Evolutionary conservation across 1,139 yeast species (phyloP), one percentile per base, ranked within the genome.

Genomic region (Kluyveromyces sp.): DNA sequence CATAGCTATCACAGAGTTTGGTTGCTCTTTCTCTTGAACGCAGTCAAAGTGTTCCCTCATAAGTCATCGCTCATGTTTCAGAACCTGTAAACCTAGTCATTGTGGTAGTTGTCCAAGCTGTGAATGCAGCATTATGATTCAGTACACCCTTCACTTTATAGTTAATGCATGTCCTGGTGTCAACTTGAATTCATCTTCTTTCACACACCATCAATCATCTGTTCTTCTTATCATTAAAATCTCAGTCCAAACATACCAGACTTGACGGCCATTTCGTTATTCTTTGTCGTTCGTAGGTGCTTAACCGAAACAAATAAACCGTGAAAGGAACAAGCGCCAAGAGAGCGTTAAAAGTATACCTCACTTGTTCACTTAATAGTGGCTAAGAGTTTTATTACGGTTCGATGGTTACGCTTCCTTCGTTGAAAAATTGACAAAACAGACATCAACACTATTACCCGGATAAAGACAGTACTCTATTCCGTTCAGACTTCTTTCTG

Each of bases 261-360:
- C 53, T 57, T 58, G 47, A 54, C 59, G 52, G 61, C 60, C 61
- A 57, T 57, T 47, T 56, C 54, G 48, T 46, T 42, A 43, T 38
- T 45, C 49, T 49, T 46, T 46, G 36, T 43, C 36, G 44, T 42
- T 46, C 46, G 46, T 40, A 19, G 16, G 9, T 13, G 28, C 16
- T 29, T 3, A 11, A 9, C 2, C 18, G 12, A n/a, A 13, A 13
- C 4, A 19, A n/a, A 30, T 6, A 8, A 30, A 30, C 16, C 33
- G 16, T 30, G 8, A n/a, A 12, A 30, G 7, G 7, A 12, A 8
- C 33, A 30, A 30, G 7, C 7, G 13, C 29, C 13, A 30, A 30
- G 9, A 22, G 26, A 6, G 26, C 26, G 6, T 22, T 9, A 6
- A 32, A 15, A 11, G 9, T 15, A 15, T 18, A 32, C 18, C 15